phyloP scores from a whole-genome alignment of 192 early-diverging fungal genomes.

The Linnemannia exigua region DNA sequence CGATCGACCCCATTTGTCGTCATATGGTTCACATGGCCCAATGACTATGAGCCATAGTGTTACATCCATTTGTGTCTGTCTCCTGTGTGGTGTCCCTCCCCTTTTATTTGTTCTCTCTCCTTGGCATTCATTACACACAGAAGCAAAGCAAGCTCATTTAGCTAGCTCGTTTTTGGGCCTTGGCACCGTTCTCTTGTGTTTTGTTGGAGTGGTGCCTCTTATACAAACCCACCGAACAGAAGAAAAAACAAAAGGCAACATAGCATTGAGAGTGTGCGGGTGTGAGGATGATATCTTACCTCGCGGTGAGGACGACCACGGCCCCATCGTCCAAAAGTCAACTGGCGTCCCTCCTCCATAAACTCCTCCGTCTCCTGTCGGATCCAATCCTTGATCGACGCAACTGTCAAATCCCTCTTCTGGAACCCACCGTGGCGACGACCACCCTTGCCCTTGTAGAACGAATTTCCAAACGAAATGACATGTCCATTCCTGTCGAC shows the following conservation, averaged over 20 bases:
- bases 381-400: slow-evolving; percentile 68
- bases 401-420: slow-evolving; percentile 34
- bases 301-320: slow-evolving; percentile 11
- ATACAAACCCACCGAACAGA: neutral
- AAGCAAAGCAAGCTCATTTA: no score
- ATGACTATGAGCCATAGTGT: no score
- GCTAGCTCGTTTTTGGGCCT: neutral
- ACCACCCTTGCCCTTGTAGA: slow-evolving; percentile 54
- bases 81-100: neutral
- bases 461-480: slow-evolving; percentile 83
- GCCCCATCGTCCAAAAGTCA: slow-evolving; percentile 34
- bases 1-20: neutral
- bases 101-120: neutral
- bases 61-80: neutral
- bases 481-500: slow-evolving; percentile 74
- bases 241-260: neutral
- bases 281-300: neutral
- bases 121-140: neutral
- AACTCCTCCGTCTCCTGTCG: slow-evolving; percentile 28
- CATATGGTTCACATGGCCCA: neutral
- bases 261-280: no score
- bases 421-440: neutral
- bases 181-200: neutral
- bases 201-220: neutral
- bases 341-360: slow-evolving; percentile 34